Evolutionary conservation across 2,329 filamentous ascomycete genomes (phyloP), one percentile per base, ranked within the genome.

Genomic region (Aspergillus sp.): DNA sequence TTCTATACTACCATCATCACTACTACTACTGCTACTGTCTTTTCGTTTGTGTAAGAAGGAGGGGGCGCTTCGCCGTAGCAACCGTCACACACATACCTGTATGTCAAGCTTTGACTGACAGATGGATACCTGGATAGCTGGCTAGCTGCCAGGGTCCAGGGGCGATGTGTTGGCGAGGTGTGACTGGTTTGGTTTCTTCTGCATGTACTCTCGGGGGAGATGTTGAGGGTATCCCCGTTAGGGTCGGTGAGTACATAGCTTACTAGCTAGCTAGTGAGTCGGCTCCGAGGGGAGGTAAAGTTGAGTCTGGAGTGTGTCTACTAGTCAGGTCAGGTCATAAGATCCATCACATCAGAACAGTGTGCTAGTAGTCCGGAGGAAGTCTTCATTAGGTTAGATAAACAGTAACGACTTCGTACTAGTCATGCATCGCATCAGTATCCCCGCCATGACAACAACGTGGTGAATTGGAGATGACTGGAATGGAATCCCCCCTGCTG

Each of bases 121-220:
- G 32, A 13, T 36, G 10, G 10, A 32, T 32, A 27, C 7, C 25
- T 27, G 25, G 25, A 27, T 27, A 27, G 25, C 25, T 11, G 10
- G 27, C 8, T 30, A 30, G 27, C 49, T 42, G 57, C 27, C 54
- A 57, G 57, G 57, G 50, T 38, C 32, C 48, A 44, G 48, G 36
- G 27, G 25, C 30, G 41, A 57, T 64, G 57, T 25, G 59, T 41
- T 64, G 62, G 62, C 62, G 27, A 30, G 11, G 36, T 57, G 10
- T 62, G 62, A 64, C 59, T 62, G 62, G 62, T 54, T 25, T 17
- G 6, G 2, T 21, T 42, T 8, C 8, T 30, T 30, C 27, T 11
- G 7, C 39, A 42, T 44, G 10, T 30, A 30, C 27, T 30, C 10
- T 30, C 3, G 4, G 10, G 27, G 27, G 27, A 30, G 10, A 11